phyloP scores from a whole-genome alignment of 768 basidiomycete species.

The Termitomyces eurrhizus region DNA sequence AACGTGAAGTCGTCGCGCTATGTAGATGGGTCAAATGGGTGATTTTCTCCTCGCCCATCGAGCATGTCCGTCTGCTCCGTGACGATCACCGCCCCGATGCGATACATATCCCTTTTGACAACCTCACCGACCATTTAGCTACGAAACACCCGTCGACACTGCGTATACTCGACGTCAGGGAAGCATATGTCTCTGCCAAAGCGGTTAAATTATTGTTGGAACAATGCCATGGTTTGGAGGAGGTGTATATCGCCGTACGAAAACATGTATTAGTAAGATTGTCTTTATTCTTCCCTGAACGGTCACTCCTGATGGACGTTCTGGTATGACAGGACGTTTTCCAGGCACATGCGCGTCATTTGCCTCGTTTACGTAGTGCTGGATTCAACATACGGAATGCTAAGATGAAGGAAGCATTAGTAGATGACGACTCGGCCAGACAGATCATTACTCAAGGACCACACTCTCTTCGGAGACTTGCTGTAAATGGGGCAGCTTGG shows the following conservation, averaged over 20 bases:
- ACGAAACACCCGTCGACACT: slow-evolving; percentile 26
- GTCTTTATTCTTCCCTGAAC: background rate
- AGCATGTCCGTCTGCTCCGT: slow-evolving; percentile 23
- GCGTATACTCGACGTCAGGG: slow-evolving; percentile 20
- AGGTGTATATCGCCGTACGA: slow-evolving; percentile 28
- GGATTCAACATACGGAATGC: slow-evolving; percentile 30
- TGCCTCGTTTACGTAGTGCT: slow-evolving; percentile 28
- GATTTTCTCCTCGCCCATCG: slow-evolving; percentile 27
- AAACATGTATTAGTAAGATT: slow-evolving; percentile 28
- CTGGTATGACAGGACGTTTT: slow-evolving; percentile 21
- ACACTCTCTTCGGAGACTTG: slow-evolving; percentile 25
- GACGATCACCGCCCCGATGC: slow-evolving; percentile 16
- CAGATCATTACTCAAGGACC: slow-evolving; percentile 22
- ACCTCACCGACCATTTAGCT: slow-evolving; percentile 30
- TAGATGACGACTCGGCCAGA: slow-evolving; percentile 20
- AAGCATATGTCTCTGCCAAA: slow-evolving; percentile 14
- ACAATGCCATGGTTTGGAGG: slow-evolving; percentile 32
- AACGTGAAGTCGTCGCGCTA: slow-evolving; percentile 21
- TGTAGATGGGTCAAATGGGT: slow-evolving; percentile 34
- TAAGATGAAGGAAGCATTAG: slow-evolving; percentile 17
- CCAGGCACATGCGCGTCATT: slow-evolving; percentile 14
- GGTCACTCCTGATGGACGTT: background rate
- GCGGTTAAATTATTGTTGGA: slow-evolving; percentile 25
- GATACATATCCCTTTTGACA: slow-evolving; percentile 25
- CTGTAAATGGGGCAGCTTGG: slow-evolving; percentile 29